phyloP scores from a whole-genome alignment of 768 basidiomycete species.

The Rubroboletus satanas region DNA sequence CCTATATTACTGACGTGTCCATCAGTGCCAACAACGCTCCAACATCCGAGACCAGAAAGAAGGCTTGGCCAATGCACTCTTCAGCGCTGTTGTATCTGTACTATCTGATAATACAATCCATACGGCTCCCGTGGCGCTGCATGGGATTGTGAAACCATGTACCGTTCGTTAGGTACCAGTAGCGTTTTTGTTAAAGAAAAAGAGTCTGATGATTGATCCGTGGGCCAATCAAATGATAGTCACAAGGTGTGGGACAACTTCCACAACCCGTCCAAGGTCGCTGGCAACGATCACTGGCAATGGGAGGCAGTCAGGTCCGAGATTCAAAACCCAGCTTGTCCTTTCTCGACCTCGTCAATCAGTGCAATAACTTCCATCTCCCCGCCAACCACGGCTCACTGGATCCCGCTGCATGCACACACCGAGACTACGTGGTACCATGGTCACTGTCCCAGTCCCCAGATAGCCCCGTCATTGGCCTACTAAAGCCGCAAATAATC shows the following conservation, averaged over 20 bases:
- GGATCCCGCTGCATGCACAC: conserved; percentile 25
- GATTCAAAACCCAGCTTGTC: conserved; percentile 22
- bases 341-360: conserved; percentile 61
- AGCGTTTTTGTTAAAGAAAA: not conserved
- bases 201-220: not conserved
- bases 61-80: not conserved
- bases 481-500: conserved; percentile 57
- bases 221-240: not conserved
- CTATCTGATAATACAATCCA: not conserved
- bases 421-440: conserved; percentile 48
- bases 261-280: not conserved
- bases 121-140: not conserved
- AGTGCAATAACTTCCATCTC: conserved; percentile 67
- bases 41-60: not conserved
- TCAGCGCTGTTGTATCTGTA: not conserved
- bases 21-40: not conserved
- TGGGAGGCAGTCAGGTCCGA: conserved; percentile 1
- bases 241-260: not conserved
- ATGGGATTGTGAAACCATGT: not conserved
- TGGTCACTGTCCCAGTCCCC: conserved; percentile 50
- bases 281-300: not conserved
- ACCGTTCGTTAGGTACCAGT: no score
- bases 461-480: conserved; percentile 54
- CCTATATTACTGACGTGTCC: no score
- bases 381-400: conserved; percentile 26